A percentile compares a stretch with the other conserved stretches of the same genome.
Conservation (phyloP, 305 asterid genomes). For the Fraxinus sp. region DNA sequence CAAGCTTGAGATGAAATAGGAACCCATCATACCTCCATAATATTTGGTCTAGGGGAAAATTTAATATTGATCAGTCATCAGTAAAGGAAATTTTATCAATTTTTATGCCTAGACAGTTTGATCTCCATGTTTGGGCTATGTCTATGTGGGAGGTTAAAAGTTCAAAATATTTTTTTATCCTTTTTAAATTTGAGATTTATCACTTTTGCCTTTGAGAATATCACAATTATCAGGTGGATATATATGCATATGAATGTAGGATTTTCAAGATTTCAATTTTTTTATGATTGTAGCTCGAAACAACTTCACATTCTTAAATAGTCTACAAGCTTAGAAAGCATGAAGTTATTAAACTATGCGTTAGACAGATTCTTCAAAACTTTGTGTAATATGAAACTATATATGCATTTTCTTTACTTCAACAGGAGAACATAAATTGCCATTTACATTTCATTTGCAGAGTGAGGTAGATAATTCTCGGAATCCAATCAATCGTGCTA, state of each 20-base stretch:
- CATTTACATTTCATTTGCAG: constrained; percentile 39
- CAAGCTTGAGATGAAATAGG: not conserved
- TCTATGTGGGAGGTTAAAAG: not conserved
- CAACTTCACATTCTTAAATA: not conserved
- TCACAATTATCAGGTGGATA: not conserved
- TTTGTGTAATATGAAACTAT: constrained; percentile 9
- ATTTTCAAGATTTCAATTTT: not conserved
- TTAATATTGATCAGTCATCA: not conserved
- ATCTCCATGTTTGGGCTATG: not conserved
- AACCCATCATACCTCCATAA: not conserved
- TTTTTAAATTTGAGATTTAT: not conserved
- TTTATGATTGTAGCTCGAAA: not conserved
- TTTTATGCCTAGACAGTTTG: not conserved
- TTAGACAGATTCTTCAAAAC: not conserved
- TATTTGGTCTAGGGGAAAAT: not conserved
- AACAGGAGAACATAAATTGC: constrained; percentile 11
- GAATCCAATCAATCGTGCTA: constrained; percentile 37
- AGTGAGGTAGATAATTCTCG: constrained; percentile 64
- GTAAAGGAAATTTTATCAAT: not conserved
- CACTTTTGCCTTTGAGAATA: not conserved
- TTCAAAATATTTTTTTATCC: not conserved
- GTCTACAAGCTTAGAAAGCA: not conserved
- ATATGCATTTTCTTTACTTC: constrained; percentile 1
- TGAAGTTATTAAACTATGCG: not conserved
- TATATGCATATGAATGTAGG: not conserved